Evolutionary conservation across 257 asterid species (phyloP).

Genomic region (Fraxinus quadrangulata): DNA sequence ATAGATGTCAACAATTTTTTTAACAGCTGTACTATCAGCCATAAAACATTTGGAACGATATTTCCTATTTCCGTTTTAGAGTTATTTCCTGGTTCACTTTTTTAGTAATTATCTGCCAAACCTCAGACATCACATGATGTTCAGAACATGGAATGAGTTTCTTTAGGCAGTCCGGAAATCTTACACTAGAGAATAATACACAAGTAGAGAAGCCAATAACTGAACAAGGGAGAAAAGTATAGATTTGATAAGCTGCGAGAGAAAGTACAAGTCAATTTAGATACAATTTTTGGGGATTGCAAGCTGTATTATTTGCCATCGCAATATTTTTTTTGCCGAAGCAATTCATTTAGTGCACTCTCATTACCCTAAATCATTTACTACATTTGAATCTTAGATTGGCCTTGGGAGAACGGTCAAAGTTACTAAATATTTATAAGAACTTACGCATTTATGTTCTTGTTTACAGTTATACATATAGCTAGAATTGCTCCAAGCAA

Average conservation of each 20-base stretch:
- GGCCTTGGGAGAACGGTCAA: background rate
- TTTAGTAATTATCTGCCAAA: background rate
- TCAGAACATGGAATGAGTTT: background rate
- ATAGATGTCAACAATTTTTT: background rate
- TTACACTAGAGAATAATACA: background rate
- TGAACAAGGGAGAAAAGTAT: background rate
- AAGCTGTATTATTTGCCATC: background rate
- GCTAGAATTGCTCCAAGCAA: background rate
- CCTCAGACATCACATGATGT: background rate
- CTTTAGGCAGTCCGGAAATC: background rate
- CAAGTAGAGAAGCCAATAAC: background rate
- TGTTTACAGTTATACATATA: background rate
- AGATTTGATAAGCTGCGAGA: background rate
- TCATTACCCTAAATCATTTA: background rate
- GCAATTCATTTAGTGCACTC: background rate
- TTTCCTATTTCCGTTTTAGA: background rate
- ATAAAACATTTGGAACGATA: background rate
- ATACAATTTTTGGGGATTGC: constrained; percentile 1
- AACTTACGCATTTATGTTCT: background rate
- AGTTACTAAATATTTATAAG: background rate
- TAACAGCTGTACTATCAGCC: background rate
- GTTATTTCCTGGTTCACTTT: background rate
- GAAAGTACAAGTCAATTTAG: background rate
- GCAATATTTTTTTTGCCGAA: background rate
- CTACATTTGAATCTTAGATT: background rate